Conservation (phyloP, 2,329 filamentous ascomycete species). For the Fusarium chlamydosporum region DNA sequence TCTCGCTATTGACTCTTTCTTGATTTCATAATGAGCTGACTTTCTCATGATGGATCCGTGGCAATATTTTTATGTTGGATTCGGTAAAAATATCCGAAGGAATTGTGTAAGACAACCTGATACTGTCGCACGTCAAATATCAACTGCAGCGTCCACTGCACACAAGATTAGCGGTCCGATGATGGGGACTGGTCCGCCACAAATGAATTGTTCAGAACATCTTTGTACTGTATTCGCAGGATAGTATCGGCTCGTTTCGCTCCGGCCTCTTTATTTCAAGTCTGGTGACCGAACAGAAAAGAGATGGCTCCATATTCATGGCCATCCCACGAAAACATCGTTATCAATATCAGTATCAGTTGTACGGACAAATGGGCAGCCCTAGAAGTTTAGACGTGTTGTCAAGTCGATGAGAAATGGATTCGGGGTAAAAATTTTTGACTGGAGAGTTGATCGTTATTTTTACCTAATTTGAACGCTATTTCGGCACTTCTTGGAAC, state of each 20-base stretch:
- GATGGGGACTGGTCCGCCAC: constrained; percentile 29
- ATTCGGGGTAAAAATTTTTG: constrained; percentile 55
- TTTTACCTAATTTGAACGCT: constrained; percentile 57
- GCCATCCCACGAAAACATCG: constrained; percentile 42
- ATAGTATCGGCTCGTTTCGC: constrained; percentile 18
- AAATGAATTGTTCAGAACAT: constrained; percentile 20
- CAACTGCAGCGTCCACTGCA: constrained; percentile 16
- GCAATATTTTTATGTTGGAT: neutral
- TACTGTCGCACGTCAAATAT: constrained; percentile 16
- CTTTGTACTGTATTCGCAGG: constrained; percentile 2
- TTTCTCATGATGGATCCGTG: constrained; percentile 14
- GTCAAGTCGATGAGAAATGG: constrained; percentile 54
- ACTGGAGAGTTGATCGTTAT: constrained; percentile 55
- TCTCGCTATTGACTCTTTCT: neutral
- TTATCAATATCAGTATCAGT: constrained; percentile 44
- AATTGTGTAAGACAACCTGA: constrained; percentile 14
- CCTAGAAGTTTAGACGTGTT: constrained; percentile 36
- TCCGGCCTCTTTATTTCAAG: constrained; percentile 39
- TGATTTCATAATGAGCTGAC: neutral
- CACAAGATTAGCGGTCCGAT: constrained; percentile 29
- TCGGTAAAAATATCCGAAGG: constrained; percentile 24
- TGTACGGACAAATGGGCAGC: constrained; percentile 47
- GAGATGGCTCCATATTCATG: constrained; percentile 47
- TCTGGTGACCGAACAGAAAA: constrained; percentile 47
- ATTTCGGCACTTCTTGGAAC: constrained; percentile 50